Evolutionary conservation across 1,284 basidiomycete species (phyloP).

Genomic region (Mycena sp.): DNA sequence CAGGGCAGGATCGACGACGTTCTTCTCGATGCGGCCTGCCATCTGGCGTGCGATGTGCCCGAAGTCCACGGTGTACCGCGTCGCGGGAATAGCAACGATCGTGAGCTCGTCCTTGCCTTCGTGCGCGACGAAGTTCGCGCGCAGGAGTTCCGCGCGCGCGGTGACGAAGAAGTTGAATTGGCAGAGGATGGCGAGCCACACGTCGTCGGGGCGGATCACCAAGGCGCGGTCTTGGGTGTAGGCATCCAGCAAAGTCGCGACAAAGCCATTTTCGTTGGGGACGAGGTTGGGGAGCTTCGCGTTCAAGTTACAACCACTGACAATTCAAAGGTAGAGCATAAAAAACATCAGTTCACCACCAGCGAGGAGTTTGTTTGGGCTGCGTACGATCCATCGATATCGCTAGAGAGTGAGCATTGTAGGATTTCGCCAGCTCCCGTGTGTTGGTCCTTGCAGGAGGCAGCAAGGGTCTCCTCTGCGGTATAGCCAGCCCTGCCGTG

Average conservation of each 20-base stretch:
- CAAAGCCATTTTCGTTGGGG: constrained; percentile 33
- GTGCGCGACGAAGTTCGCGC: too few relatives aligned
- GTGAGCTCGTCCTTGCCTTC: not conserved
- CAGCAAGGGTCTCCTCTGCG: not conserved
- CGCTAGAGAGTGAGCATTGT: not conserved
- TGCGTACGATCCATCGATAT: not conserved
- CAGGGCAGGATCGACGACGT: constrained; percentile 40
- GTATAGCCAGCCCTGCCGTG: not conserved
- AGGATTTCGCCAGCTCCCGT: constrained; percentile 5
- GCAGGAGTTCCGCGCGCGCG: not conserved
- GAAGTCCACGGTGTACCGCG: not conserved
- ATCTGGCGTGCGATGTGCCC: not conserved
- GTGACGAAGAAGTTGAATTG: constrained; percentile 51
- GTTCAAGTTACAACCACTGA: not conserved
- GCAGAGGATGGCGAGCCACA: constrained; percentile 55
- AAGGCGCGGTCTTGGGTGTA: constrained; percentile 47
- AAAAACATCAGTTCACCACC: not conserved
- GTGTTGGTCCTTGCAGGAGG: constrained; percentile 2
- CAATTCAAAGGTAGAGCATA: too few relatives aligned
- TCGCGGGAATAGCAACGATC: not conserved
- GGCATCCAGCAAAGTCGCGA: constrained; percentile 47
- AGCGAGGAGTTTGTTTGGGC: not conserved
- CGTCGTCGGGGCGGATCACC: constrained; percentile 46
- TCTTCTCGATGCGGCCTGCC: constrained; percentile 39
- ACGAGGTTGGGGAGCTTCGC: not conserved